These are phyloP conservation scores for Rhodotorula diobovata DNA, from an alignment of 768 basidiomycete species.

Conservation along the genomic window DNA sequence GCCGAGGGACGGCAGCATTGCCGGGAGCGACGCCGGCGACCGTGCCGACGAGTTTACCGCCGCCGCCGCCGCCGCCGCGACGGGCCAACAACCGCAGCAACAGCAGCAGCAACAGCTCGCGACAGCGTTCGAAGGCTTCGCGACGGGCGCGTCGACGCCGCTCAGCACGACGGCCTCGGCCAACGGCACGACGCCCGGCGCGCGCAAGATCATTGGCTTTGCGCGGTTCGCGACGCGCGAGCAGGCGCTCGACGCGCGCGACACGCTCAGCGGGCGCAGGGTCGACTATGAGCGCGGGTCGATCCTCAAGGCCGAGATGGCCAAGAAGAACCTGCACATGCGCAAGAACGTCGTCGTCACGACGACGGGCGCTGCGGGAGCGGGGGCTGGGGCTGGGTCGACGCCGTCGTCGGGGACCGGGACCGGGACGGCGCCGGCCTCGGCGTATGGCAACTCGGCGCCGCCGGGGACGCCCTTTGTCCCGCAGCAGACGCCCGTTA, in stretches of 20 bases:
- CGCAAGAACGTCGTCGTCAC: constrained; percentile 57
- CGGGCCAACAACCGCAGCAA: too few relatives aligned
- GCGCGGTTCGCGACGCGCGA: constrained; percentile 86
- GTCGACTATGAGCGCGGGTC: constrained; percentile 91
- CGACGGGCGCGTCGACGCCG: background rate
- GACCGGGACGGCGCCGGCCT: background rate
- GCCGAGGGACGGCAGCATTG: background rate
- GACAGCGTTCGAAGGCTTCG: background rate
- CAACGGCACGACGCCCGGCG: background rate
- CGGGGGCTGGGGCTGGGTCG: background rate
- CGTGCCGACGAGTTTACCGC: background rate
- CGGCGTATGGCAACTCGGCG: too few relatives aligned
- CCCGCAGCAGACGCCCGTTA: background rate
- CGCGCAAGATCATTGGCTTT: constrained; percentile 86
- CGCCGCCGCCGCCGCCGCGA: too few relatives aligned
- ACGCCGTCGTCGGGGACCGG: background rate
- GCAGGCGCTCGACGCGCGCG: constrained; percentile 81
- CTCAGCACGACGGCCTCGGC: background rate
- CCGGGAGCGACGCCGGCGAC: background rate
- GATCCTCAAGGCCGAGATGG: constrained; percentile 96
- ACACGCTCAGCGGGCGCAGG: constrained; percentile 77
- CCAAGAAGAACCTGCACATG: constrained; percentile 98
- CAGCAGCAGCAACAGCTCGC: background rate
- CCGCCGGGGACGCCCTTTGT: background rate
- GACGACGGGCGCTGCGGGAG: background rate